Conservation (phyloP, 2,329 filamentous ascomycete genomes). For the Ceratocystis destructans region DNA sequence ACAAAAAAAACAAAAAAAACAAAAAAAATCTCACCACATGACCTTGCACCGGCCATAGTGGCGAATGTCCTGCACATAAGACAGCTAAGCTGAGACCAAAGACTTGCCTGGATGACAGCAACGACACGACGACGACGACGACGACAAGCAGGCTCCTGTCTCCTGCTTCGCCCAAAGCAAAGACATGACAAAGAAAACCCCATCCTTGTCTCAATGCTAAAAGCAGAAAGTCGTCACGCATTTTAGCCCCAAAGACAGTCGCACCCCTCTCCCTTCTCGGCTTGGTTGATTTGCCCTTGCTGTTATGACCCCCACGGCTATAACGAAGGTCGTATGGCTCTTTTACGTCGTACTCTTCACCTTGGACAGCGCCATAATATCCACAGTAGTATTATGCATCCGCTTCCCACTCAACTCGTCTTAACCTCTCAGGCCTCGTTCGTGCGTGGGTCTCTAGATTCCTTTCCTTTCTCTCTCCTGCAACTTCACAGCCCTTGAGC, state of each 20-base stretch:
- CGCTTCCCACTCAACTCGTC: not conserved
- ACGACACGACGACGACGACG: too few relatives aligned
- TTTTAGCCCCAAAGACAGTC: not conserved
- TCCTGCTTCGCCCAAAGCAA: not conserved
- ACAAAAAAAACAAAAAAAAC: not conserved
- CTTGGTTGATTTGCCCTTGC: not conserved
- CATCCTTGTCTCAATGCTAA: not conserved
- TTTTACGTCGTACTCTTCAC: not conserved
- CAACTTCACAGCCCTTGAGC: not conserved
- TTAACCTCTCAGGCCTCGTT: too few relatives aligned
- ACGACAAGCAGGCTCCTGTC: too few relatives aligned
- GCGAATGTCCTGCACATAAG: not conserved
- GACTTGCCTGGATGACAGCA: too few relatives aligned
- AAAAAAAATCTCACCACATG: not conserved
- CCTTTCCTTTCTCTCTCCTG: not conserved
- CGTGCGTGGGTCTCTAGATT: not conserved
- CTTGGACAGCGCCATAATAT: not conserved
- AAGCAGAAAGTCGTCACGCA: not conserved
- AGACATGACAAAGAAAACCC: not conserved
- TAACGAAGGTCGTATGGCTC: not conserved
- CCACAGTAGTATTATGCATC: not conserved
- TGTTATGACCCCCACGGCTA: conserved; percentile 6
- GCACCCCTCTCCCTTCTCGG: not conserved
- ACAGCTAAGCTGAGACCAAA: not conserved
- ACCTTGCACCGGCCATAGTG: not conserved